A percentile compares a stretch with the other conserved stretches of the same genome.
Conservation (phyloP, 2,329 filamentous ascomycete genomes). For the Claviceps pazoutovae region DNA sequence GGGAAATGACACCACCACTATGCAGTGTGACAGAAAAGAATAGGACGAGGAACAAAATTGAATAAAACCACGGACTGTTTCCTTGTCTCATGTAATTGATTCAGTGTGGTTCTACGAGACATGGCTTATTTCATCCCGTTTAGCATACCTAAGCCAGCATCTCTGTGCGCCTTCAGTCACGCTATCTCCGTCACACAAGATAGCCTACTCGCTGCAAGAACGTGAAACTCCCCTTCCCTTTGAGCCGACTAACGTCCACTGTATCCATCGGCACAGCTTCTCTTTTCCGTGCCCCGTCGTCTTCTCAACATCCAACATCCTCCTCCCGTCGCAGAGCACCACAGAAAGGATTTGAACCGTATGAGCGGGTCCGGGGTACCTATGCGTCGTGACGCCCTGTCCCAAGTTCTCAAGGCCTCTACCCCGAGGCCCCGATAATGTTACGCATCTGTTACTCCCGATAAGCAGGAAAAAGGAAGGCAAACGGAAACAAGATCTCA, state of each 20-base stretch:
- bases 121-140: neutral
- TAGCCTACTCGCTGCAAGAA: neutral
- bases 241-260: neutral
- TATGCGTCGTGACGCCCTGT: too few species aligned
- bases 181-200: constrained; percentile 1
- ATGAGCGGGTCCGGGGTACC: too few species aligned
- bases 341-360: too few species aligned
- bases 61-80: neutral
- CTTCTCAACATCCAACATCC: neutral
- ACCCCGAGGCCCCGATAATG: too few species aligned
- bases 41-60: too few species aligned
- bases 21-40: too few species aligned
- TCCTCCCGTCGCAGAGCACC: neutral
- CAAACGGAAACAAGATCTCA: too few species aligned
- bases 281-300: neutral
- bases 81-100: neutral
- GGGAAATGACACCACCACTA: too few species aligned
- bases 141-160: constrained; percentile 4
- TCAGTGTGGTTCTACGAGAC: neutral
- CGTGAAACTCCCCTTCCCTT: neutral
- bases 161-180: constrained; percentile 1
- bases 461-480: neutral
- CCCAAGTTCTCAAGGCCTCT: too few species aligned
- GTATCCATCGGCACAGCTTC: neutral
- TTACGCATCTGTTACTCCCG: neutral